Conservation (phyloP, 306 rosid genomes). For the Cicer yamashitae region DNA sequence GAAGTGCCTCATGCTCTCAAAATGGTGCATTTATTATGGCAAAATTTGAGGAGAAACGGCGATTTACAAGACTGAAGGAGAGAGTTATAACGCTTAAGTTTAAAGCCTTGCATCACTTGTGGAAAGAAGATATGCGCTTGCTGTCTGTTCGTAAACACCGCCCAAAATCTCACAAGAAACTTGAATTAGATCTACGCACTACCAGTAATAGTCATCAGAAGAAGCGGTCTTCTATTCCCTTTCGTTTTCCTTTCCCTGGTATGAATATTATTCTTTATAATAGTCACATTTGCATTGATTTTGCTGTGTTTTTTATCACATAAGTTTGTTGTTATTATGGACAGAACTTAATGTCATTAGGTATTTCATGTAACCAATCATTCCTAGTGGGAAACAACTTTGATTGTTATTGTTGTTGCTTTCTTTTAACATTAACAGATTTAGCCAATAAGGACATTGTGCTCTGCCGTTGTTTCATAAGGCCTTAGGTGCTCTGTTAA, state of each 20-base stretch:
- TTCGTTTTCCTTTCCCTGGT: slow-evolving; percentile 75
- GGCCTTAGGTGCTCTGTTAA: neutral
- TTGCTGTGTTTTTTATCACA: slow-evolving; percentile 1
- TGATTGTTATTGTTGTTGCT: neutral
- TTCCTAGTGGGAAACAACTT: neutral
- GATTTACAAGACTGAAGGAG: slow-evolving; percentile 67
- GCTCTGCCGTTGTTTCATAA: neutral
- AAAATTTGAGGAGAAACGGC: slow-evolving; percentile 60
- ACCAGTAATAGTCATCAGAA: slow-evolving; percentile 57
- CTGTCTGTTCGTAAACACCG: slow-evolving; percentile 61
- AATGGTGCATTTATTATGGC: slow-evolving; percentile 44
- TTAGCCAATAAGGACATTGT: neutral
- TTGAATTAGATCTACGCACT: slow-evolving; percentile 59
- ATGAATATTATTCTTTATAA: slow-evolving; percentile 24
- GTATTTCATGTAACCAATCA: slow-evolving; percentile 8
- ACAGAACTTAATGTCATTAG: neutral
- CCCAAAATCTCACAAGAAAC: slow-evolving; percentile 66
- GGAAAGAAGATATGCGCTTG: slow-evolving; percentile 75
- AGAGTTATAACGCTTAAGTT: slow-evolving; percentile 68
- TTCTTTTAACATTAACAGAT: neutral
- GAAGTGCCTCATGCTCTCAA: slow-evolving; percentile 39
- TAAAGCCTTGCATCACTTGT: slow-evolving; percentile 66
- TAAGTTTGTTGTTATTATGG: slow-evolving; percentile 2
- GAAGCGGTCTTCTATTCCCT: slow-evolving; percentile 69
- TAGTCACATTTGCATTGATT: neutral